A percentile compares a stretch with the other conserved stretches of the same genome.
These are phyloP conservation scores for Nicotiana otophora DNA, from an alignment of 257 asterid species.

Conservation along the genomic window DNA sequence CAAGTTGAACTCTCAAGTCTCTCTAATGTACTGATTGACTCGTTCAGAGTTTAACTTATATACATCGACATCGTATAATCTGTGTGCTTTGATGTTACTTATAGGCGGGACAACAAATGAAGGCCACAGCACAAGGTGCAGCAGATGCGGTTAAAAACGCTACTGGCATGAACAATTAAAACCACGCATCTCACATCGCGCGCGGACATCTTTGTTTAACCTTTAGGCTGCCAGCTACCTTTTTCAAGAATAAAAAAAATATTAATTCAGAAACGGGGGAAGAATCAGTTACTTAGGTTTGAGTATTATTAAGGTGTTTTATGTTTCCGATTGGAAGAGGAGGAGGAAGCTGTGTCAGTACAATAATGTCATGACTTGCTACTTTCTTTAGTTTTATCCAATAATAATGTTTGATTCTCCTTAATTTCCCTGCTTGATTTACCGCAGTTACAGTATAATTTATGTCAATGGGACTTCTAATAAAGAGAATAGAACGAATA, in stretches of 20 bases:
- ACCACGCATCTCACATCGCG: not conserved
- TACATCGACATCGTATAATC: not conserved
- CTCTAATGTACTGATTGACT: not conserved
- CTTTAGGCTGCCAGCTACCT: not conserved
- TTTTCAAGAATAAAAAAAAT: too few relatives aligned
- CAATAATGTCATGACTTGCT: not conserved
- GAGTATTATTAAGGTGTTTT: not conserved
- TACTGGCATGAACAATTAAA: slow-evolving; percentile 40
- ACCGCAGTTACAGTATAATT: too few relatives aligned
- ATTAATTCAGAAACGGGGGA: not conserved
- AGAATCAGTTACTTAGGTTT: not conserved
- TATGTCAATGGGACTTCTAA: too few relatives aligned
- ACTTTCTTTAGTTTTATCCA: not conserved
- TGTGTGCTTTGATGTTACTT: not conserved
- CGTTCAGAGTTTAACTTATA: not conserved
- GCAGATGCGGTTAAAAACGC: slow-evolving; percentile 14
- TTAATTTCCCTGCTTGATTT: not conserved
- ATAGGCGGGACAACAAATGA: slow-evolving; percentile 11
- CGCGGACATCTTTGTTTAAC: not conserved
- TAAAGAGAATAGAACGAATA: too few relatives aligned
- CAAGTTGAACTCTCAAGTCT: not conserved
- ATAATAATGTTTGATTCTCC: not conserved
- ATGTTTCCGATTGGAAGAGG: not conserved
- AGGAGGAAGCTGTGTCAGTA: not conserved
- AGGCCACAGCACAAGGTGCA: slow-evolving; percentile 19